A percentile compares a stretch with the other conserved stretches of the same genome.
These are phyloP conservation scores for Suhomyces faveliae DNA, from an alignment of 805 yeast genomes.

Conservation along the genomic window DNA sequence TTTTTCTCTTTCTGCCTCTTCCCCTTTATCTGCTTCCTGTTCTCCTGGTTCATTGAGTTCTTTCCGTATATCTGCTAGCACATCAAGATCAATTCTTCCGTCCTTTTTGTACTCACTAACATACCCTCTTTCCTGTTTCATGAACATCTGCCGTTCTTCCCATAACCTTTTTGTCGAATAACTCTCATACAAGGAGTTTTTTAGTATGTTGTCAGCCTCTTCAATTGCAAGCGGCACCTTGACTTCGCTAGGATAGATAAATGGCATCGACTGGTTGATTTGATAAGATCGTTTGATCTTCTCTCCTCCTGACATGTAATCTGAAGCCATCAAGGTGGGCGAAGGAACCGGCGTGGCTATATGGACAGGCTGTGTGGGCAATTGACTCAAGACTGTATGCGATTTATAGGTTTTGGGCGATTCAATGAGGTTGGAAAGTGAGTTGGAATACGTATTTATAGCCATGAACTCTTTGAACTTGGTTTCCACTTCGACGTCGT, in stretches of 20 bases:
- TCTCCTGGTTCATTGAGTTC: neutral
- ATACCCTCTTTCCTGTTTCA: conserved; percentile 67
- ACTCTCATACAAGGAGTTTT: conserved; percentile 60
- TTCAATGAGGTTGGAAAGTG: conserved; percentile 59
- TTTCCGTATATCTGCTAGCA: neutral
- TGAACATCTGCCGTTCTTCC: conserved; percentile 66
- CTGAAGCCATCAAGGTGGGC: conserved; percentile 54
- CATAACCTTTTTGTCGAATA: conserved; percentile 70
- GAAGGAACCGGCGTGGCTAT: conserved; percentile 89
- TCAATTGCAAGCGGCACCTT: conserved; percentile 68
- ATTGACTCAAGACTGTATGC: conserved; percentile 41
- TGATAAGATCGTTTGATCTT: conserved; percentile 58
- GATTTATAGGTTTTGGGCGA: conserved; percentile 53
- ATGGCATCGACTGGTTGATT: conserved; percentile 65
- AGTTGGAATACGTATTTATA: conserved; percentile 45
- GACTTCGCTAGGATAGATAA: conserved; percentile 52
- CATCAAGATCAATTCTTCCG: neutral
- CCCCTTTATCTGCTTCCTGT: no score
- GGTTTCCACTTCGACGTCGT: conserved; percentile 19
- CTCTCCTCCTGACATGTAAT: conserved; percentile 46
- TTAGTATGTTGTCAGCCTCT: conserved; percentile 74
- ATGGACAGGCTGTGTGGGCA: conserved; percentile 59
- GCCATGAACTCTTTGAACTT: conserved; percentile 36
- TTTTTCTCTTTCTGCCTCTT: neutral
- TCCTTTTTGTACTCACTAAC: conserved; percentile 19